These are phyloP conservation scores for Colletotrichum viniferum DNA, from an alignment of 2,329 filamentous ascomycete species.

Conservation along the genomic window DNA sequence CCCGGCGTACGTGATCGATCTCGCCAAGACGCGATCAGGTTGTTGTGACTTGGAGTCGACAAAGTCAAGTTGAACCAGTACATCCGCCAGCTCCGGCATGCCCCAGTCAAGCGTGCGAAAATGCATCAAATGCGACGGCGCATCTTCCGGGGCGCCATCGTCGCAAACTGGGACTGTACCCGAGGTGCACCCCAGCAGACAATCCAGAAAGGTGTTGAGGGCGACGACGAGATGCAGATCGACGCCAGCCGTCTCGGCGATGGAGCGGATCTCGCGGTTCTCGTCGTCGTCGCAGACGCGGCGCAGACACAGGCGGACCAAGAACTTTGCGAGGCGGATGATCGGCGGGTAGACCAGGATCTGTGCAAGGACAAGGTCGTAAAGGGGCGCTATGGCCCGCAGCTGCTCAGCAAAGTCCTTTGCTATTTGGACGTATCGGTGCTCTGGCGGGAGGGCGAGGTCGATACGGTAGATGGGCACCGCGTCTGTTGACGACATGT, in stretches of 20 bases:
- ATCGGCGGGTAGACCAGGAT: conserved; percentile 26
- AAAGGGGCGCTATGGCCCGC: conserved; percentile 47
- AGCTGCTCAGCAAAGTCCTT: conserved; percentile 47
- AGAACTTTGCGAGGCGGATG: conserved; percentile 30
- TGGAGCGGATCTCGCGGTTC: conserved; percentile 60
- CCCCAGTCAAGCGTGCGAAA: conserved; percentile 59
- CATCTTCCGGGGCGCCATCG: neutral
- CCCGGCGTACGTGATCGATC: conserved; percentile 53
- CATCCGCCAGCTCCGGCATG: conserved; percentile 52
- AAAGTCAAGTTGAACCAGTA: conserved; percentile 57
- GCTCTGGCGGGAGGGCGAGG: conserved; percentile 54
- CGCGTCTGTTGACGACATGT: neutral
- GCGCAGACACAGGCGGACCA: conserved; percentile 52
- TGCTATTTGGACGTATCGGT: conserved; percentile 55
- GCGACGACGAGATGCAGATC: conserved; percentile 61
- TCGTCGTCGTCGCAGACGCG: conserved; percentile 57
- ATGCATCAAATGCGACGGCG: conserved; percentile 46
- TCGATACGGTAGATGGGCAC: conserved; percentile 45
- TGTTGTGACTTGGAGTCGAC: conserved; percentile 34
- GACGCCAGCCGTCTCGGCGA: conserved; percentile 52
- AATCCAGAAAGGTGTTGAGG: conserved; percentile 64
- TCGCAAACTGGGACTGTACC: conserved; percentile 35
- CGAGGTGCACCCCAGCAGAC: conserved; percentile 67
- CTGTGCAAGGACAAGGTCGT: conserved; percentile 50
- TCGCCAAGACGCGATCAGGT: conserved; percentile 43